Base-by-base conservation (phyloP, 129 eudicot species). In the Artemisia annua region DNA sequence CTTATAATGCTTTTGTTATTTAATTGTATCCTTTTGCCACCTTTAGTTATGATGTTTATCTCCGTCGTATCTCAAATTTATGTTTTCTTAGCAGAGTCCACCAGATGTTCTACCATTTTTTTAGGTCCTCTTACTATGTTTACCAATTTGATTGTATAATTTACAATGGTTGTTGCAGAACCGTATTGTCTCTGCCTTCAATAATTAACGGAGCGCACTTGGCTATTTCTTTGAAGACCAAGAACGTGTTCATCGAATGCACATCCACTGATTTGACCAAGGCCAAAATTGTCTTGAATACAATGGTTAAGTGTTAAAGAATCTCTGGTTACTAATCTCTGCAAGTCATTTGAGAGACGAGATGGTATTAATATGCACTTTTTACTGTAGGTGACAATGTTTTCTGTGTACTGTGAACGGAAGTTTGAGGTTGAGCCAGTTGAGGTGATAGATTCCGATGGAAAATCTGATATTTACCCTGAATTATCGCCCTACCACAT, bases 381-480 rank as follows among this genome's bases (percentile, higher is more conserved):
- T 30, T 44, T 67, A 69, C 67, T 83, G 83, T 71, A 94, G 98
- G 98, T 94, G 48, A 85, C 98, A 32, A 94, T 94, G 97, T 94
- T 94, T 63, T 94, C 98, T 20, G 81, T 82, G 65, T 90, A 90
- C 75, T 94, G 98, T 76, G 85, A 90, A 74, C 78, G 56, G 18
- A 94, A 90, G 75, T 94, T 94, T 83, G 98, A 89, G 72, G 97
- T 90, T 73, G 98, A 93, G 81, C 98, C 97, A 52, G 98, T 89
- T 61, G 89, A 84, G 88, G 98, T 94, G 17, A 77, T 69, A 16
- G 79, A 84, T 50, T 48, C 96, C 26, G 83, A 90, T 84, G 97
- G 91, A 70, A 79, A 81, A 81, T 90, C 97, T 44, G 63, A 62
- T 69, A 71, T 86, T 48, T 88, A 70, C 78, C 98, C 98, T 48